Evolutionary conservation across 495 filamentous ascomycete genomes (phyloP), one percentile per base, ranked within the genome.

Genomic region (Penicillium macrosclerotiorum): DNA sequence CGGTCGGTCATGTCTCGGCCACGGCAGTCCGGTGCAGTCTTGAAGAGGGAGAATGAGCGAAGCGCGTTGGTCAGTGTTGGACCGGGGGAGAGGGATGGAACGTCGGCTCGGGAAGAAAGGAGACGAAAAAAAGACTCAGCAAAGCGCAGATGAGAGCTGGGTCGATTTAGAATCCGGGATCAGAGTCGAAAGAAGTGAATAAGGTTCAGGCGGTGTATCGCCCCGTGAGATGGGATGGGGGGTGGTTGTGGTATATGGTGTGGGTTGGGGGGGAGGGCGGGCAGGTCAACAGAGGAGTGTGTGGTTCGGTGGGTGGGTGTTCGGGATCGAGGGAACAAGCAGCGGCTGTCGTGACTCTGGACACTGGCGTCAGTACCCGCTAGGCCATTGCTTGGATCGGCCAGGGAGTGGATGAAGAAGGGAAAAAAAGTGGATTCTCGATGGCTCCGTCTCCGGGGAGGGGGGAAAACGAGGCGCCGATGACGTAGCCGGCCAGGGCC

Each of bases 1-100:
- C 39, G 45, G 54, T 48, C 54, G 54, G 43, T 69, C 62, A 71
- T 71, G 49, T 63, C 63, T 69, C 60, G 60, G 61, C 57, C 59
- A 57, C 44, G 49, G 45, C 18, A 58, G 59, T 58, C 62, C 50
- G 59, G 52, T 35, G 40, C 27, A 35, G 37, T 16, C 12, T 11
- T 16, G 25, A 14, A 6, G 17, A 40, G 18, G 25, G 38, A 24
- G 19, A 16, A 14, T 16, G 37, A 24, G 25, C 1, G 16, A 19
- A 11, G 24, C 16, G 9, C 14, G 37, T 18, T n/a, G n/a, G n/a
- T n/a, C n/a, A n/a, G n/a, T n/a, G n/a, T n/a, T n/a, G n/a, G n/a
- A n/a, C n/a, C n/a, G n/a, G n/a, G n/a, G n/a, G n/a, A n/a, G n/a
- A n/a, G n/a, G n/a, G n/a, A n/a, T n/a, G n/a, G n/a, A n/a, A n/a